A percentile compares a stretch with the other conserved stretches of the same genome.
These are phyloP conservation scores for Acacia acuminata DNA, from an alignment of 306 rosid genomes.

Conservation along the genomic window DNA sequence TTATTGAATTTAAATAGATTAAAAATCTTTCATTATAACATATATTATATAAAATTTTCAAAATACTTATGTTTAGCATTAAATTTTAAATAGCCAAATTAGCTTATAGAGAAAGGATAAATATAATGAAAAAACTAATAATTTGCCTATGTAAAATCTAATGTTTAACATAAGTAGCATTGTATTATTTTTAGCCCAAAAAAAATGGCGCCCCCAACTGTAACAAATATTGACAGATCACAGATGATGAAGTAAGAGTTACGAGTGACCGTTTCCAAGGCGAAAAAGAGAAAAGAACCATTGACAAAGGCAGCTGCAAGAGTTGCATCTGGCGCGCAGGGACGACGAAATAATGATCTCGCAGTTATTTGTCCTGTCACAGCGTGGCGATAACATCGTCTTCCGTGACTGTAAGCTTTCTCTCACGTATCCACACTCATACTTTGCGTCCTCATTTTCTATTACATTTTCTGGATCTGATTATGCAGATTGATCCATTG, in stretches of 20 bases:
- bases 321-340: background rate
- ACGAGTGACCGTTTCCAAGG: background rate
- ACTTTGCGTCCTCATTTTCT: background rate
- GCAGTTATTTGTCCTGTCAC: conserved; percentile 52
- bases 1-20: too few species aligned
- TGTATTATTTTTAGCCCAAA: too few species aligned
- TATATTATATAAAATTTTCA: too few species aligned
- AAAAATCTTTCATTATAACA: too few species aligned
- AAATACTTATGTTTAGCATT: too few species aligned
- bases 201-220: background rate
- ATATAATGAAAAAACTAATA: too few species aligned
- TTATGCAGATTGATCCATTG: conserved; percentile 32
- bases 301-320: conserved; percentile 1
- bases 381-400: conserved; percentile 57
- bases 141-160: too few species aligned
- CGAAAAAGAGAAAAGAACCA: conserved; percentile 1
- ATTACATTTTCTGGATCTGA: conserved; percentile 31
- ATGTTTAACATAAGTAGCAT: too few species aligned
- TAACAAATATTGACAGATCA: background rate
- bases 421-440: conserved; percentile 7
- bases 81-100: too few species aligned
- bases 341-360: conserved; percentile 44
- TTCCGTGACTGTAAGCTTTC: conserved; percentile 48
- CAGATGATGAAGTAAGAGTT: background rate
- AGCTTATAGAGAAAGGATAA: too few species aligned